Evolutionary conservation across 192 early-diverging fungal genomes (phyloP).

Genomic region (Backusella circina): DNA sequence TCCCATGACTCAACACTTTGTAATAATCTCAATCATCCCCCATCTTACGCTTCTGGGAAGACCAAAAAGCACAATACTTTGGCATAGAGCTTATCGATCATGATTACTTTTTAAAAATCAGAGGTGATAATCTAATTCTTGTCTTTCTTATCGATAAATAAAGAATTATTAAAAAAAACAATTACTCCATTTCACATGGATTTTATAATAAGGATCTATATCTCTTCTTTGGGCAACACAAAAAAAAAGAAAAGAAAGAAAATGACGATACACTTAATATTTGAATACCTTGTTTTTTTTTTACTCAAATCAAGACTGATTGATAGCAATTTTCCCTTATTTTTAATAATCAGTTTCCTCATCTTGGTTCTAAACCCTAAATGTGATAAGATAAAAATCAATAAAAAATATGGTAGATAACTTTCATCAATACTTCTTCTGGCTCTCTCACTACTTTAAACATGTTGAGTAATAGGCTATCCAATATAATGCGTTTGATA

Average conservation of each 20-base stretch:
- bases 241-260: background rate
- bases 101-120: background rate
- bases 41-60: background rate
- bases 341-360: background rate
- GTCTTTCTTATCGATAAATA: background rate
- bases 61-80: background rate
- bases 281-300: background rate
- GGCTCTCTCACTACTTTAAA: no score
- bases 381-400: background rate
- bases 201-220: background rate
- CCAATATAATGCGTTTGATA: no score
- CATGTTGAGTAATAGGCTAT: no score
- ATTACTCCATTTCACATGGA: background rate
- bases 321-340: background rate
- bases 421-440: no score
- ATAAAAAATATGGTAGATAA: background rate
- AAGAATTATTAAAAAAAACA: background rate
- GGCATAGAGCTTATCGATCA: background rate
- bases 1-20: background rate
- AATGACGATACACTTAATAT: background rate
- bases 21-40: background rate
- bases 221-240: background rate
- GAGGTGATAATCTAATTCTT: background rate
- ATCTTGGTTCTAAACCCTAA: background rate
- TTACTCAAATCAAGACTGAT: background rate